A percentile compares a stretch with the other conserved stretches of the same genome.
These are phyloP conservation scores for Globisporangium mamillatum DNA, from an alignment of 352 stramenopile species.

Conservation along the genomic window DNA sequence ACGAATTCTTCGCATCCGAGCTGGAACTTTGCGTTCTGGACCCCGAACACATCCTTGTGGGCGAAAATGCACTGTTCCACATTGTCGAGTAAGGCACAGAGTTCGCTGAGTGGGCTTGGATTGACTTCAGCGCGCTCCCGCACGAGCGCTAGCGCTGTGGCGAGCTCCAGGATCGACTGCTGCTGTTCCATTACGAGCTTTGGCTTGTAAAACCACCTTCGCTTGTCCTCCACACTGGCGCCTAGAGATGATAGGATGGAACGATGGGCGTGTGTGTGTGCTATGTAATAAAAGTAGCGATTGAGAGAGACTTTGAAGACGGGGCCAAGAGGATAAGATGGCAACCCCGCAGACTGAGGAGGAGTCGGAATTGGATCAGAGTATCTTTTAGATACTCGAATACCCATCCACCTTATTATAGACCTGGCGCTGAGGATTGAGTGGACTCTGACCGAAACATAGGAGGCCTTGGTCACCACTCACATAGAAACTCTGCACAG, in stretches of 20 bases:
- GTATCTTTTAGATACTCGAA: neutral
- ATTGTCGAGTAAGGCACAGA: constrained; percentile 32
- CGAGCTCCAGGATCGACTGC: constrained; percentile 41
- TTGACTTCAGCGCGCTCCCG: constrained; percentile 15
- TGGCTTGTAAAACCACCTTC: neutral
- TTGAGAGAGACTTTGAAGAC: neutral
- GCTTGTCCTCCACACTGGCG: neutral
- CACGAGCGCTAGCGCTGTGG: constrained; percentile 33
- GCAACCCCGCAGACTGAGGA: neutral
- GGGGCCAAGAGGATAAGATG: neutral
- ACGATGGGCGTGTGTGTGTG: neutral
- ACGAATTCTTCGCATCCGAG: constrained; percentile 62
- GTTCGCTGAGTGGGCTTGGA: constrained; percentile 5
- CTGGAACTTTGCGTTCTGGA: constrained; percentile 40
- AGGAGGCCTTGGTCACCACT: too few relatives aligned
- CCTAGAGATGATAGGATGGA: neutral
- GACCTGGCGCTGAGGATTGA: neutral
- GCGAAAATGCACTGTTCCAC: constrained; percentile 41
- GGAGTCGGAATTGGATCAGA: neutral
- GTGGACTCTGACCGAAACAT: too few relatives aligned
- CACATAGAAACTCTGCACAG: neutral
- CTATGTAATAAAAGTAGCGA: neutral
- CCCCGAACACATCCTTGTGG: constrained; percentile 46
- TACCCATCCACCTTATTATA: neutral
- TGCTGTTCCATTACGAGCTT: constrained; percentile 21